phyloP scores from a whole-genome alignment of 805 yeast species.

The Limtongozyma cylindracea region DNA sequence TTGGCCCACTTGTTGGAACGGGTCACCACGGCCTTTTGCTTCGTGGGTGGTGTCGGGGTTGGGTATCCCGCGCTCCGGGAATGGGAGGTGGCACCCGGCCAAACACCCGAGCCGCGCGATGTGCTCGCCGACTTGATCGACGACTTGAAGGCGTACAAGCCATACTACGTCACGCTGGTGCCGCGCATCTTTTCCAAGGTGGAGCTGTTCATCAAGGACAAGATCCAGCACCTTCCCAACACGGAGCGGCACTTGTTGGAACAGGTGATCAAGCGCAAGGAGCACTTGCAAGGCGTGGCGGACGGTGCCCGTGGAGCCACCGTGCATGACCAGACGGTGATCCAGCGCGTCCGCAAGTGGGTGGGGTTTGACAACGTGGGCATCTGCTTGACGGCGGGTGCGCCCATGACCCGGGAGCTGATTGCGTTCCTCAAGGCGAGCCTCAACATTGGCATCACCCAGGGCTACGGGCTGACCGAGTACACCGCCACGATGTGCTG shows the following conservation, averaged over 20 bases:
- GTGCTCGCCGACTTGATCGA: slow-evolving; percentile 5
- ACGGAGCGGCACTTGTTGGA: too few species aligned
- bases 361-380: slow-evolving; percentile 4
- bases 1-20: slow-evolving; percentile 35
- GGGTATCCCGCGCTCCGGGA: slow-evolving; percentile 22
- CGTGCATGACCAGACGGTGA: background rate
- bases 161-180: slow-evolving; percentile 9
- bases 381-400: slow-evolving; percentile 9
- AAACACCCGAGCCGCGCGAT: slow-evolving; percentile 3
- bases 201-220: slow-evolving; percentile 16
- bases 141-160: slow-evolving; percentile 7
- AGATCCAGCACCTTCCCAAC: too few species aligned
- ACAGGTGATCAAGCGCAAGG: too few species aligned
- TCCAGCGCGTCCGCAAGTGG: slow-evolving; percentile 1
- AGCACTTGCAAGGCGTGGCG: too few species aligned
- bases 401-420: slow-evolving; percentile 6
- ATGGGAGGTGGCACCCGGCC: too few species aligned
- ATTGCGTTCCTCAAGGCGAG: slow-evolving; percentile 6
- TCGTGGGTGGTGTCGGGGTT: slow-evolving; percentile 20
- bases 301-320: background rate
- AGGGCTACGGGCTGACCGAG: slow-evolving; percentile 4
- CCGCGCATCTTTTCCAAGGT: slow-evolving; percentile 13
- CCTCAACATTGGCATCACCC: slow-evolving; percentile 4
- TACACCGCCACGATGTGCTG: slow-evolving; percentile 5
- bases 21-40: slow-evolving; percentile 14